These are phyloP conservation scores for Escallonia herrerae DNA, from an alignment of 129 eudicot genomes.

Conservation along the genomic window DNA sequence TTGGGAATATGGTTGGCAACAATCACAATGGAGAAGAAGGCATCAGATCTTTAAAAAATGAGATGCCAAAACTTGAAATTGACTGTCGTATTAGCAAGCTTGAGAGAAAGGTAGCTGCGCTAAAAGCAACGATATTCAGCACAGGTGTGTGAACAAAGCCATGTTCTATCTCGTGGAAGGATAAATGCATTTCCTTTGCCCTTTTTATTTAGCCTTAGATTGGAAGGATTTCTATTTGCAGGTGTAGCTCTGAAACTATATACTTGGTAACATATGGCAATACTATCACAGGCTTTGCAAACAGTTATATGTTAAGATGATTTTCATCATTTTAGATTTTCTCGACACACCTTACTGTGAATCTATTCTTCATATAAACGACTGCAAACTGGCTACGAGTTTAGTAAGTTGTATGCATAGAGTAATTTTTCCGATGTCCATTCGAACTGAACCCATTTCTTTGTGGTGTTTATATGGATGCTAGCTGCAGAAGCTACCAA, in stretches of 20 bases:
- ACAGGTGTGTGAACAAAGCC: background rate
- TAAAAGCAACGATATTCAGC: background rate
- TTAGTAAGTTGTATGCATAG: no score
- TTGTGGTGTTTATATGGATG: no score
- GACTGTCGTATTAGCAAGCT: slow-evolving; percentile 7
- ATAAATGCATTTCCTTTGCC: background rate
- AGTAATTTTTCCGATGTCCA: no score
- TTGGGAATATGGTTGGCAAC: background rate
- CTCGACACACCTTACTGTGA: no score
- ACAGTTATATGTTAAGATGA: no score
- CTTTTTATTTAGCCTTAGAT: background rate
- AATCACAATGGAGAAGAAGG: slow-evolving; percentile 3
- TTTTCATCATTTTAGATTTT: no score
- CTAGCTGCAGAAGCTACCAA: no score
- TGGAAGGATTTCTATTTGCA: background rate
- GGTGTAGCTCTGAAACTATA: background rate
- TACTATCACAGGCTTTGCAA: no score
- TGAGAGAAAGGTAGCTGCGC: background rate
- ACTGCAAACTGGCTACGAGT: no score
- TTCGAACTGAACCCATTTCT: no score
- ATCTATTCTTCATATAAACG: no score
- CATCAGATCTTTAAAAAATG: background rate
- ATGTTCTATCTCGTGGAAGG: background rate
- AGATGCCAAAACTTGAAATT: background rate
- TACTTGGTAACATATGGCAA: no score